A percentile compares a stretch with the other conserved stretches of the same genome.
Evolutionary conservation across 1,284 basidiomycete species (phyloP).

Genomic region (Waitea zeae): DNA sequence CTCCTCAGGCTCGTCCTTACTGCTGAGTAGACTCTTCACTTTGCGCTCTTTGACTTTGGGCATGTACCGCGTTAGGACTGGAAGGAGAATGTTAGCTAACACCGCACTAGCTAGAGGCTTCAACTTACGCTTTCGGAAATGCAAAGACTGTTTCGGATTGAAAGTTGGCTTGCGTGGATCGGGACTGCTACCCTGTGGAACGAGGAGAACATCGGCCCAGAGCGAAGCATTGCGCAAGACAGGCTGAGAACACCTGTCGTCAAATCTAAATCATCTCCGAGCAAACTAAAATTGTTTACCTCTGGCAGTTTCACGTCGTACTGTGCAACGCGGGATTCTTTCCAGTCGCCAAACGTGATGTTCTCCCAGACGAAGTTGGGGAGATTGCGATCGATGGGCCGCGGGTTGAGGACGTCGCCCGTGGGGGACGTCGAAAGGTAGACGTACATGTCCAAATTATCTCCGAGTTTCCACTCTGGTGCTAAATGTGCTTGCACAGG

Average conservation of each 20-base stretch:
- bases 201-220: constrained; percentile 78
- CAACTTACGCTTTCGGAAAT: constrained; percentile 62
- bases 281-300: constrained; percentile 21
- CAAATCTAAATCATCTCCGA: not conserved
- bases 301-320: constrained; percentile 58
- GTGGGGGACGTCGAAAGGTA: constrained; percentile 51
- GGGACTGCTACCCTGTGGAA: constrained; percentile 45
- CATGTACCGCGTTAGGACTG: constrained; percentile 76
- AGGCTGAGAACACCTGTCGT: constrained; percentile 23
- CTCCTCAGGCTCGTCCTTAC: constrained; percentile 19
- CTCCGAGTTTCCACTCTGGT: constrained; percentile 40
- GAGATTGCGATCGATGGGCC: constrained; percentile 33
- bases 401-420: constrained; percentile 37
- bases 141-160: constrained; percentile 42
- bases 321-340: constrained; percentile 45
- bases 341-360: constrained; percentile 72
- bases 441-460: constrained; percentile 54
- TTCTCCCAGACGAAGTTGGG: constrained; percentile 68
- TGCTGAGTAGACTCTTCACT: constrained; percentile 65
- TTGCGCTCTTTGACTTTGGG: constrained; percentile 60
- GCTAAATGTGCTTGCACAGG: constrained; percentile 25
- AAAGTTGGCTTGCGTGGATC: constrained; percentile 40
- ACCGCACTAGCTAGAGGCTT: not conserved
- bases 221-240: constrained; percentile 70
- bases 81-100: constrained; percentile 5